Percentiles rank a stretch among this genome's conserved stretches.
Conservation (phyloP, 2,329 filamentous ascomycete genomes). For the Penicillium sp. region DNA sequence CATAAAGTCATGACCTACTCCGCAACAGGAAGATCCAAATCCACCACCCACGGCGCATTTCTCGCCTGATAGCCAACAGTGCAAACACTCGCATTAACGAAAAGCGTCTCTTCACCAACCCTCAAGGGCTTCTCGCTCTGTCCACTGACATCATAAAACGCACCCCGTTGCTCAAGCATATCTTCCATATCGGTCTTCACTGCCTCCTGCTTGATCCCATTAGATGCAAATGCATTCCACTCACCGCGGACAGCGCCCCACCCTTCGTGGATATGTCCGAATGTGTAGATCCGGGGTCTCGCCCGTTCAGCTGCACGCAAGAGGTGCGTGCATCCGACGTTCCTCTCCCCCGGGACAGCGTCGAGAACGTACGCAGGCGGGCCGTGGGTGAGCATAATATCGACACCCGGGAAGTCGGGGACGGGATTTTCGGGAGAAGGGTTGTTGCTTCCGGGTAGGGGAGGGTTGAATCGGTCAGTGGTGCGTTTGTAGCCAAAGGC, state of each 20-base stretch:
- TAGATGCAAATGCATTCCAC: conserved; percentile 22
- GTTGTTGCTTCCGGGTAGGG: conserved; percentile 16
- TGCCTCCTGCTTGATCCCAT: conserved; percentile 12
- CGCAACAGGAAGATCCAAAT: conserved; percentile 44
- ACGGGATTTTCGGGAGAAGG: conserved; percentile 36
- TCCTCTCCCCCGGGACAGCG: conserved; percentile 20
- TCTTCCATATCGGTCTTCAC: conserved; percentile 25
- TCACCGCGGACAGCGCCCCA: conserved; percentile 43
- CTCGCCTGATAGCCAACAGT: conserved; percentile 45
- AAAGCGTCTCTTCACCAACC: conserved; percentile 50
- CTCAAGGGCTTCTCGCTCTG: conserved; percentile 29
- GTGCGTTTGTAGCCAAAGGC: conserved; percentile 51
- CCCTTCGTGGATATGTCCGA: conserved; percentile 59
- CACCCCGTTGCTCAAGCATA: conserved; percentile 30
- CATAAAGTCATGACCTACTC: no score
- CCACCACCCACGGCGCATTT: conserved; percentile 54
- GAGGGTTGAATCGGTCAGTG: conserved; percentile 51
- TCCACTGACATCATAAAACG: conserved; percentile 33
- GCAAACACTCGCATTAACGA: conserved; percentile 57
- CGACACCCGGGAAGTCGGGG: conserved; percentile 44
- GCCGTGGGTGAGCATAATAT: conserved; percentile 59
- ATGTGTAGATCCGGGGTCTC: conserved; percentile 54
- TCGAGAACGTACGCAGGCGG: conserved; percentile 53
- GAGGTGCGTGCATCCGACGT: conserved; percentile 54
- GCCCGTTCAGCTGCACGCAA: conserved; percentile 48